Base-by-base conservation (phyloP, 2,329 filamentous ascomycete genomes). In the Calycina marina region DNA sequence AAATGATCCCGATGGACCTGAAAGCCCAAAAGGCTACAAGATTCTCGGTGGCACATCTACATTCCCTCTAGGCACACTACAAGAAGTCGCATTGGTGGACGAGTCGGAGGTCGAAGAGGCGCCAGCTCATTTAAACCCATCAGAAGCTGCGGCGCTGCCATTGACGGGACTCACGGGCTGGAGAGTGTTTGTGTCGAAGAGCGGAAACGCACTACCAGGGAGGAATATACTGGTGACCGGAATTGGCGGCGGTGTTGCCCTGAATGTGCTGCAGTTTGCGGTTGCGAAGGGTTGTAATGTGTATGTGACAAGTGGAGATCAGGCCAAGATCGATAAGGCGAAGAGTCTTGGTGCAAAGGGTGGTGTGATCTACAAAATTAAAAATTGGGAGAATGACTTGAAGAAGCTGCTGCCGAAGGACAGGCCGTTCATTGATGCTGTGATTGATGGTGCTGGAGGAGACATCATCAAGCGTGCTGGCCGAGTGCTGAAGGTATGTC, bases 391-490 rank as follows among this genome's bases (percentile, higher is more conserved):
- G 37, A 80, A 77, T 64, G 72, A 79, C 49, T 58, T 94, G 35
- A 56, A 62, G 13, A 56, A 56, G 28, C 50, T 75, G 46, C 59
- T 93, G 15, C 72, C 80, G 0, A 55, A 60, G 25, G 72, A 78
- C 28, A 65, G 75, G 41, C 72, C 73, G 32, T 81, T 66, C 41
- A 50, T 90, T 5, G 90, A 96, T 56, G 76, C 79, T 13, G 77
- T 96, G 29, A 69, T 96, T 43, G 90, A 96, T 56, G 88, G 90
- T 2, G 86, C 88, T 0, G 88, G 88, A 3, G 86, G 84, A 2
- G 77, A 92, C 56, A 65, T 93, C 26, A 69, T 93, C n/a, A 61
- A 65, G 22, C 78, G 75, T 52, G 68, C 71, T 1, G 59, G 65
- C 28, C 73, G 63, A 49, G 50, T 93, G 32, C 60, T 96, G 32